Conservation (phyloP, 2,329 filamentous ascomycete species). For the Neofusicoccum laricinum region DNA sequence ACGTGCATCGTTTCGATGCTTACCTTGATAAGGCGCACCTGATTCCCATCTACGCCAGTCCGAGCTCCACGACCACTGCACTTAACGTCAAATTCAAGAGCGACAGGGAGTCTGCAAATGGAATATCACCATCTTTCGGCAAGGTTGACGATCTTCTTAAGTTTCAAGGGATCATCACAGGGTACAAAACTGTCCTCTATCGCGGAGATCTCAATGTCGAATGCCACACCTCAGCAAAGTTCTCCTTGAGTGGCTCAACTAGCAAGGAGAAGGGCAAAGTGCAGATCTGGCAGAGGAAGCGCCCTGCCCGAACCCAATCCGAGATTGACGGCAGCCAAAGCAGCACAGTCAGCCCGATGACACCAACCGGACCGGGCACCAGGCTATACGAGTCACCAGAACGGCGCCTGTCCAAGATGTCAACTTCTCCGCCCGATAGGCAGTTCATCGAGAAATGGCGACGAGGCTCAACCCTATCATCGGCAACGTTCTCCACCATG, state of each 20-base stretch:
- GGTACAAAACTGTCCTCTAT: constrained; percentile 9
- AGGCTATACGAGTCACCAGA: not conserved
- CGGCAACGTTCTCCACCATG: not conserved
- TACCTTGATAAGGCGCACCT: constrained; percentile 2
- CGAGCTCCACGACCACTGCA: not conserved
- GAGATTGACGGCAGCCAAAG: not conserved
- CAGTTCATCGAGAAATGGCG: not conserved
- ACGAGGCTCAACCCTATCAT: constrained; percentile 3
- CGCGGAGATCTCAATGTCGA: constrained; percentile 11
- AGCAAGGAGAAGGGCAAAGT: constrained; percentile 16
- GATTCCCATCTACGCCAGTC: not conserved
- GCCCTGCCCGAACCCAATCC: not conserved
- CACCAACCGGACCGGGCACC: not conserved
- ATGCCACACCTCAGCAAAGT: constrained; percentile 8
- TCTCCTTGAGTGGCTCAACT: not conserved
- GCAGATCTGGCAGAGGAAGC: constrained; percentile 18
- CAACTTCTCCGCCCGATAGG: not conserved
- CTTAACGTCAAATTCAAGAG: constrained; percentile 1
- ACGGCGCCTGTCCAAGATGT: not conserved
- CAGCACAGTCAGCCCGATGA: not conserved
- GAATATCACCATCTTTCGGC: constrained; percentile 18
- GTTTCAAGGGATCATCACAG: not conserved
- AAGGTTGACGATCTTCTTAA: constrained; percentile 6
- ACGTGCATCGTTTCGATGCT: constrained; percentile 5
- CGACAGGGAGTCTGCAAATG: constrained; percentile 15